Percentiles rank a stretch among this genome's conserved stretches.
phyloP scores from a whole-genome alignment of 305 asterid species.

The Rubia tinctorum region DNA sequence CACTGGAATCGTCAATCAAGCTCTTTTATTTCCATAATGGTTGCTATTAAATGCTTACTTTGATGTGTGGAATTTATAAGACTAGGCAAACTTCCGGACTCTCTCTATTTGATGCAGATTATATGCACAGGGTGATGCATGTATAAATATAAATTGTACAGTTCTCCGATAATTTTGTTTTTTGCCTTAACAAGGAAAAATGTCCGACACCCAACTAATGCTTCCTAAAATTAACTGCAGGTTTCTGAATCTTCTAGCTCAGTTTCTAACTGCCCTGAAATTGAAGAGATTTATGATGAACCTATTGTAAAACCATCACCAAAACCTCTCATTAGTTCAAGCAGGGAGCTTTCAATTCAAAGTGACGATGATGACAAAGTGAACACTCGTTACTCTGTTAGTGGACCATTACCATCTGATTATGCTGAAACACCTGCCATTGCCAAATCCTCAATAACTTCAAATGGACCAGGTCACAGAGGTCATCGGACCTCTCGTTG shows the following conservation, averaged over 20 bases:
- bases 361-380: slow-evolving; percentile 31
- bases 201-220: neutral
- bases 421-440: slow-evolving; percentile 39
- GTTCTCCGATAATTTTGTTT: neutral
- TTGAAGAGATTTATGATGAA: slow-evolving; percentile 33
- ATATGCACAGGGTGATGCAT: neutral
- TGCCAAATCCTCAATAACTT: slow-evolving; percentile 30
- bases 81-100: neutral
- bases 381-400: slow-evolving; percentile 25
- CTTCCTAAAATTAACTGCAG: slow-evolving; percentile 41
- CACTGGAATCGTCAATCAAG: neutral
- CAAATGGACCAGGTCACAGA: slow-evolving; percentile 41
- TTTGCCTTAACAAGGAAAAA: neutral
- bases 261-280: slow-evolving; percentile 41
- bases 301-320: slow-evolving; percentile 30
- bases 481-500: slow-evolving; percentile 47
- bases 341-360: slow-evolving; percentile 22
- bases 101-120: neutral
- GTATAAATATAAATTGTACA: neutral
- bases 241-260: slow-evolving; percentile 44
- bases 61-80: neutral
- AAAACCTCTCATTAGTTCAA: slow-evolving; percentile 33
- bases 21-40: neutral
- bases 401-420: slow-evolving; percentile 35
- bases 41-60: neutral